Conservation (phyloP, 2,329 filamentous ascomycete genomes). For the Aspergillus ibericus region DNA sequence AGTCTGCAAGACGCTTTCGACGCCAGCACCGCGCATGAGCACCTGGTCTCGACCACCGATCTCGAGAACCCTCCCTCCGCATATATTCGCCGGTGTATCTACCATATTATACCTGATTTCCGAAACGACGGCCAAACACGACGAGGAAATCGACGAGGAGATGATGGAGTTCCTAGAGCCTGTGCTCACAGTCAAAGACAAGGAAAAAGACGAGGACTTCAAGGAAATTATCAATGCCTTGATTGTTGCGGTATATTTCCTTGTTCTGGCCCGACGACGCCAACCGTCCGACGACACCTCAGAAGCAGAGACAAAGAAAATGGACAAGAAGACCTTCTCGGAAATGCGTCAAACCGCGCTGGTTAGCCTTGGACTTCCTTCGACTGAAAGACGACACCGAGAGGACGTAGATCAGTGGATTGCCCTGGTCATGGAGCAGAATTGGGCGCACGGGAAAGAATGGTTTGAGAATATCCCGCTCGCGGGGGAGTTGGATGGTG, state of each 20-base stretch:
- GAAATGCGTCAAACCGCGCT: conserved; percentile 44
- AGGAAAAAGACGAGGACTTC: conserved; percentile 49
- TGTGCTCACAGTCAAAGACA: conserved; percentile 44
- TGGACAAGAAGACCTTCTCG: conserved; percentile 44
- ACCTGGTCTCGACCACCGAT: conserved; percentile 40
- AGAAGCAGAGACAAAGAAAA: conserved; percentile 27
- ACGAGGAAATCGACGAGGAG: conserved; percentile 48
- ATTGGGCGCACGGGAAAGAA: conserved; percentile 59
- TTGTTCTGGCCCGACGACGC: conserved; percentile 53
- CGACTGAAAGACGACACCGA: conserved; percentile 44
- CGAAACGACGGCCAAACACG: conserved; percentile 46
- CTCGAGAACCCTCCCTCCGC: conserved; percentile 60
- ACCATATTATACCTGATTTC: conserved; percentile 53
- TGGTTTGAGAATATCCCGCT: conserved; percentile 64
- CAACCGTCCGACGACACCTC: conserved; percentile 19
- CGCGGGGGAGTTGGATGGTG: conserved; percentile 37
- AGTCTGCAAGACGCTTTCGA: conserved; percentile 63
- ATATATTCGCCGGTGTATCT: conserved; percentile 71
- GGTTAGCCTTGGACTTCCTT: conserved; percentile 35
- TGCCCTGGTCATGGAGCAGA: conserved; percentile 51
- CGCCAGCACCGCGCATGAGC: conserved; percentile 45
- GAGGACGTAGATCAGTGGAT: conserved; percentile 64
- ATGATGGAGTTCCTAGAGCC: conserved; percentile 36
- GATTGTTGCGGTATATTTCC: conserved; percentile 46
- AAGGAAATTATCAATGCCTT: conserved; percentile 41